Percentiles rank a stretch among this genome's conserved stretches.
phyloP scores from a whole-genome alignment of 140 eudicot genomes.

The Ambrosia hybrid region DNA sequence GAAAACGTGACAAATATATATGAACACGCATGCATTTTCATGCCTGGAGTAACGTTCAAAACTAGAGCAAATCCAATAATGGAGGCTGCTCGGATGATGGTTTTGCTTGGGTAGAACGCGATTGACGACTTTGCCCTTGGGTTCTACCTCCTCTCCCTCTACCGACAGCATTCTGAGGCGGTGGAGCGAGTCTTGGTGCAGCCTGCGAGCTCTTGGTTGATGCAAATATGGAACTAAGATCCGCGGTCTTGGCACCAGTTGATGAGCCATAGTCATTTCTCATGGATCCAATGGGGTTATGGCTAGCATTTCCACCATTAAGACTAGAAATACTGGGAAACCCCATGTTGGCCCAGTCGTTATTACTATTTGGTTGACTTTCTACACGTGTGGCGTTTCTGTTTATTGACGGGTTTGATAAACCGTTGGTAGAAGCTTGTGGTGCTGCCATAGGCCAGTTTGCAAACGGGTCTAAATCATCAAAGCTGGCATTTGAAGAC shows the following conservation, averaged over 20 bases:
- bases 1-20: conserved; percentile 27
- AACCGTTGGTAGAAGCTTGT: conserved; percentile 42
- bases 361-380: conserved; percentile 34
- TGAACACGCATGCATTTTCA: conserved; percentile 26
- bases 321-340: conserved; percentile 26
- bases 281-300: conserved; percentile 50
- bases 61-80: conserved; percentile 73
- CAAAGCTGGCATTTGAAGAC: conserved; percentile 54
- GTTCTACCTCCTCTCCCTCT: conserved; percentile 83
- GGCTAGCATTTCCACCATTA: conserved; percentile 37
- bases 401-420: conserved; percentile 24
- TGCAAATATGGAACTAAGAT: conserved; percentile 71
- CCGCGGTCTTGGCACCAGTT: conserved; percentile 42
- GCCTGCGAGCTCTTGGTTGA: conserved; percentile 43
- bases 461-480: conserved; percentile 93
- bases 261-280: conserved; percentile 55
- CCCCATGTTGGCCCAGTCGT: conserved; percentile 49
- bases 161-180: conserved; percentile 82
- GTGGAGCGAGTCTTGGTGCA: conserved; percentile 87
- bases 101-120: conserved; percentile 35
- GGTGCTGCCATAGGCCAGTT: conserved; percentile 59
- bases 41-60: background rate
- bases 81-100: conserved; percentile 81
- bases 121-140: conserved; percentile 53
- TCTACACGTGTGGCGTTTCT: conserved; percentile 28